Base-by-base conservation (phyloP, 176 grass and related monocot genomes). In the Pontederia crassipes region DNA sequence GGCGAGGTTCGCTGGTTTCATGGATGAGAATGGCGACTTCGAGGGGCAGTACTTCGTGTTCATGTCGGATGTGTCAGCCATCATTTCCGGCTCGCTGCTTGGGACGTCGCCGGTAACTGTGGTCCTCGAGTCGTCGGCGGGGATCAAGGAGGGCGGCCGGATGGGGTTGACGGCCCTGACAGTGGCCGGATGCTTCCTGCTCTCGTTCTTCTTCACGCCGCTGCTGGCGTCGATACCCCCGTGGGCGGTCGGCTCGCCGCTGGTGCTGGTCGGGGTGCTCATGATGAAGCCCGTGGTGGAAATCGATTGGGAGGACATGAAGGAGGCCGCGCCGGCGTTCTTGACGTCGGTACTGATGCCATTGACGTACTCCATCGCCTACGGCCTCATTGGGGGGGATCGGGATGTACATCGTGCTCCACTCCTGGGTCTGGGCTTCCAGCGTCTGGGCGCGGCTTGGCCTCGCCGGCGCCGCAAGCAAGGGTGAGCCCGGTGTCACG, bases 281-380 rank as follows among this genome's bases (percentile, higher is more conserved):
- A 63, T 63, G 61, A 63, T 63, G 61, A 63, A 63, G 61, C 10
- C 61, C n/a, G 40, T 63, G 61, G 61, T 20, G 45, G 61, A 63
- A 15, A 48, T 63, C 45, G 18, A 48, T n/a, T 63, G 61, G 61
- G 61, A 63, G 8, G 11, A 63, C 35, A 47, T 63, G 61, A 63
- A 20, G 61, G 61, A 63, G 15, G 61, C 61, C 2, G 48, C 48
- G 45, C 61, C 61, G 10, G 61, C 61, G 45, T 63, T 63, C 61
- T 17, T 48, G 9, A 63, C 61, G 45, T 20, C 48, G 11, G 48
- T 63, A n/a, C 45, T 63, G 9, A 63, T 63, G 61, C 61, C 61
- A 3, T 46, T 63, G 0, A 63, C 61, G 45, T 48, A 63, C 45
- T 63, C 61, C 40, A 63, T 63, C 45, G 40, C 61, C 45, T 63